Conservation (phyloP, 208 protist genomes). For the Acanthamoeba culbertsoni region DNA sequence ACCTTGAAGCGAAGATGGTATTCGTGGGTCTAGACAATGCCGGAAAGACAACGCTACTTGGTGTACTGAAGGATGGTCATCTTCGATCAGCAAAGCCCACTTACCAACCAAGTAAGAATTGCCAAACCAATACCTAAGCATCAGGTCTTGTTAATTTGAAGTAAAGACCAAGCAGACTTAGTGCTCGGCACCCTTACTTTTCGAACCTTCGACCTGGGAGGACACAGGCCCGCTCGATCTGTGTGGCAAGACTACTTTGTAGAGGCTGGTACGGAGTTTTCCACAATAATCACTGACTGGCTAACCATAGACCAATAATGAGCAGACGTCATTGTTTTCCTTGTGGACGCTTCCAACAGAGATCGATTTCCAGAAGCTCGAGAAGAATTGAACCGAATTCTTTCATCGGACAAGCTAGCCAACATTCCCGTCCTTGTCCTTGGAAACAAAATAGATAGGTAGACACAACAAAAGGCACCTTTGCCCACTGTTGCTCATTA, state of each 20-base stretch:
- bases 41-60: constrained; percentile 99
- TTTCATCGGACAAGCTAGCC: constrained; percentile 92
- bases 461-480: not conserved
- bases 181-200: constrained; percentile 98
- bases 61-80: constrained; percentile 90
- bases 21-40: constrained; percentile 99
- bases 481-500: not conserved
- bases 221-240: constrained; percentile 92
- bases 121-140: not conserved
- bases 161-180: constrained; percentile 93
- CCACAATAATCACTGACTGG: no score
- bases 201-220: constrained; percentile 98
- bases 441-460: constrained; percentile 99
- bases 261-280: constrained; percentile 94
- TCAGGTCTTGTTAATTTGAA: not conserved
- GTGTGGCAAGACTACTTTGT: constrained; percentile 99
- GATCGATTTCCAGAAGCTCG: constrained; percentile 96
- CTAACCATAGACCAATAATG: not conserved
- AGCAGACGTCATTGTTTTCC: constrained; percentile 94
- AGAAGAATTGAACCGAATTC: constrained; percentile 91
- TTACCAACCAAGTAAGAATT: constrained; percentile 85
- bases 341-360: constrained; percentile 96
- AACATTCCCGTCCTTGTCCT: constrained; percentile 98
- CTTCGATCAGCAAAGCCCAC: constrained; percentile 86
- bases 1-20: constrained; percentile 94